Base-by-base conservation (phyloP, 1,139 yeast species). In the Kodamaea plutei region DNA sequence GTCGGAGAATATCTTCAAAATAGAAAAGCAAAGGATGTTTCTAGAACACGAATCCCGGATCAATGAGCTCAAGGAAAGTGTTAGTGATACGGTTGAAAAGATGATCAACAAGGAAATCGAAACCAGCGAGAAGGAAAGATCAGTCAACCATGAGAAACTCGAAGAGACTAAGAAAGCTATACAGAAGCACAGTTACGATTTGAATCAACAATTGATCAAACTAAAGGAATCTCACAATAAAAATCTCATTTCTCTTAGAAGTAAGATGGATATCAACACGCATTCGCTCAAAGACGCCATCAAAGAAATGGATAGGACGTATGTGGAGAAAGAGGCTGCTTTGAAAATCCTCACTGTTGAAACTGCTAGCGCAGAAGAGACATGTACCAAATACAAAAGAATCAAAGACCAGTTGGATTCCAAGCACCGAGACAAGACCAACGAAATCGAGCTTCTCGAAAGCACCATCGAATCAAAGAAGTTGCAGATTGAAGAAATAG, bases 11-110 rank as follows among this genome's bases (percentile, higher is more conserved):
- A 21, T 23, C 11, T 42, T 33, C 22, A 34, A 32, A n/a, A 15
- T 42, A 16, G 37, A 39, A 17, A 36, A 32, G 16, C 44, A 41
- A 16, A 31, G 33, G 15, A 18, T 35, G n/a, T 10, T 40, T 11
- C 23, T 40, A 8, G 31, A 35, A 9, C 48, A 44, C 15, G 46
- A 44, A 18, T 20, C 32, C 3, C 28, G 38, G 16, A 46, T 71
- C 10, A 56, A 62, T 33, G 49, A 52, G 12, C 45, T 69, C 26
- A 67, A 67, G 29, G 69, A 64, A 35, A 47, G 48, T 5, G 65
- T 56, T 6, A 44, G 56, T 2, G 41, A 35, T 3, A 53, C 64
- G 37, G 58, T 69, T 5, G 74, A 72, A 28, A 38, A 44, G 8
- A 41, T 65, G 8, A 57, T 65, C 19, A 44, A 47, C 43, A 52